Conservation (phyloP, 2,329 filamentous ascomycete species). For the Trichoderma afroharzianum region DNA sequence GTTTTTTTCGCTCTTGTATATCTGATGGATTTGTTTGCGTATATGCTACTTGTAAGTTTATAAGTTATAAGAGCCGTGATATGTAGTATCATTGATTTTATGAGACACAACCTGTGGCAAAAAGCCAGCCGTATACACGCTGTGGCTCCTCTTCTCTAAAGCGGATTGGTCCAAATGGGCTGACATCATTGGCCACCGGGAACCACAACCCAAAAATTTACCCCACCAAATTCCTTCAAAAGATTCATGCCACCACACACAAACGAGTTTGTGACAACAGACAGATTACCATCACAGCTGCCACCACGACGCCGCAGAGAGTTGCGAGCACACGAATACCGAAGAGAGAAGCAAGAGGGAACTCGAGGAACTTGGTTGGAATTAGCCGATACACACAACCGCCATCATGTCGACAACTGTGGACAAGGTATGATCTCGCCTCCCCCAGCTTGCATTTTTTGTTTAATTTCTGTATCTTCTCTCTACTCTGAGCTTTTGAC, state of each 20-base stretch:
- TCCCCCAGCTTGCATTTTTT: background rate
- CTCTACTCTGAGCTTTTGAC: background rate
- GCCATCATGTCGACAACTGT: conserved; percentile 90
- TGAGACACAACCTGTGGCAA: background rate
- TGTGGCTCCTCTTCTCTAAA: background rate
- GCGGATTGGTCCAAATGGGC: conserved; percentile 16
- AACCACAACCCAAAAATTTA: conserved; percentile 34
- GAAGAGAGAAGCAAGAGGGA: background rate
- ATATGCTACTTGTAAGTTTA: background rate
- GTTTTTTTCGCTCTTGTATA: background rate
- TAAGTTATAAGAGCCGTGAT: background rate
- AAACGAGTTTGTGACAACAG: conserved; percentile 14
- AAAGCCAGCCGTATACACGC: background rate
- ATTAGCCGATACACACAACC: conserved; percentile 13
- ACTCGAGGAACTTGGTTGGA: background rate
- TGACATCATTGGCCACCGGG: conserved; percentile 32
- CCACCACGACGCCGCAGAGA: background rate
- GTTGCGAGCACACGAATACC: background rate
- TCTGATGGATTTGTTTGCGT: background rate
- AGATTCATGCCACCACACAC: conserved; percentile 18
- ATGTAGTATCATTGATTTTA: background rate
- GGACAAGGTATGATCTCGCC: conserved; percentile 66
- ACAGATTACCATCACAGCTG: background rate
- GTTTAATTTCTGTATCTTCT: background rate
- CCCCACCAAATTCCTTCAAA: conserved; percentile 34